These are phyloP conservation scores for Calonectria naviculata DNA, from an alignment of 2,329 filamentous ascomycete genomes.

Conservation along the genomic window DNA sequence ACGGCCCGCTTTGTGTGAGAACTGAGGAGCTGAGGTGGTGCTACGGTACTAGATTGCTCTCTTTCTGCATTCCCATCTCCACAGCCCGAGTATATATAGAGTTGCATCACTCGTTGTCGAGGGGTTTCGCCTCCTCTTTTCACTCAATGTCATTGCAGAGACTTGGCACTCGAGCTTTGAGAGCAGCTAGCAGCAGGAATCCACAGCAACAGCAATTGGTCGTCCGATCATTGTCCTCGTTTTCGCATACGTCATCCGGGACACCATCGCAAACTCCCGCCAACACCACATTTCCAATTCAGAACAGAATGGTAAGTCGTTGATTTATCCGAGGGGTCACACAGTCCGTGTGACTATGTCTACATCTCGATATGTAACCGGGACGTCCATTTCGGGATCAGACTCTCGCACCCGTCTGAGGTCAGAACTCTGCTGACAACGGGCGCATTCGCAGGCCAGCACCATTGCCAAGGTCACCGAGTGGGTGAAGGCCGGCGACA, in stretches of 20 bases:
- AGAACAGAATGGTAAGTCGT: slow-evolving; percentile 39
- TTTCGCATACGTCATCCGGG: slow-evolving; percentile 13
- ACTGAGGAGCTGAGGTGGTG: neutral
- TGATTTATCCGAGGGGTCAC: neutral
- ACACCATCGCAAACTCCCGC: neutral
- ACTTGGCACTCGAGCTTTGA: slow-evolving; percentile 29
- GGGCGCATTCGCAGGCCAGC: slow-evolving; percentile 27
- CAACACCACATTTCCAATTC: slow-evolving; percentile 17
- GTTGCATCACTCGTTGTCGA: slow-evolving; percentile 1
- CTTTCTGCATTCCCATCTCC: slow-evolving; percentile 5
- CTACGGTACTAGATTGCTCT: neutral
- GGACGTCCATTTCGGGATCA: neutral
- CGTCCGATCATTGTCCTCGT: slow-evolving; percentile 21
- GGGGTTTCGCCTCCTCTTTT: slow-evolving; percentile 4
- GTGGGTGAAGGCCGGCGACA: slow-evolving; percentile 84
- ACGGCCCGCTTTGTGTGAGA: neutral
- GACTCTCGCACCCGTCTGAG: neutral
- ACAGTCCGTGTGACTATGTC: neutral
- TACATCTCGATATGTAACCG: neutral
- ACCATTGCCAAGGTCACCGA: slow-evolving; percentile 70
- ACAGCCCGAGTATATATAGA: slow-evolving; percentile 35
- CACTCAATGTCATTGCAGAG: slow-evolving; percentile 34
- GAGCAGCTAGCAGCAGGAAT: slow-evolving; percentile 23
- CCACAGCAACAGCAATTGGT: slow-evolving; percentile 17
- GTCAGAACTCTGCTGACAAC: slow-evolving; percentile 22